These are phyloP conservation scores for Stachybotrys chartarum DNA, from an alignment of 2,329 filamentous ascomycete genomes.

Conservation along the genomic window DNA sequence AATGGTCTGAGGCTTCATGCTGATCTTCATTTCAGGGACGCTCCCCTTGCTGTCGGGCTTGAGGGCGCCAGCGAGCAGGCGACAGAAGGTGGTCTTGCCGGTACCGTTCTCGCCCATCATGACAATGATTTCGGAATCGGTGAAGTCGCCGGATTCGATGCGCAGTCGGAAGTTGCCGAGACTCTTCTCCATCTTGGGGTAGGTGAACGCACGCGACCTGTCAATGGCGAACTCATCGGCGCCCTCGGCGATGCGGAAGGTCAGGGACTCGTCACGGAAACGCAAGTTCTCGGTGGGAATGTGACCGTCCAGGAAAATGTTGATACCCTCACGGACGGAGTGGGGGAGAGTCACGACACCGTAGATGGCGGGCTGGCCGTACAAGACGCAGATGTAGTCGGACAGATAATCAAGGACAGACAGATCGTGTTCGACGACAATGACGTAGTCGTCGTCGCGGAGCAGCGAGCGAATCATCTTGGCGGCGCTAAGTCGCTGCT, in stretches of 20 bases:
- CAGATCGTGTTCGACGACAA: slow-evolving; percentile 98
- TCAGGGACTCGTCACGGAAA: slow-evolving; percentile 94
- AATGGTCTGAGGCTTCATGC: slow-evolving; percentile 99
- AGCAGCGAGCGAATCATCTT: slow-evolving; percentile 88
- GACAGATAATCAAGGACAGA: slow-evolving; percentile 97
- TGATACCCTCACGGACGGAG: slow-evolving; percentile 97
- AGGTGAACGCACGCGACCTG: slow-evolving; percentile 76
- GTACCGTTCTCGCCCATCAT: slow-evolving; percentile 99
- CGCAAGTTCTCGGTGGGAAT: slow-evolving; percentile 97
- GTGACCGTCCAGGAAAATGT: slow-evolving; percentile 97
- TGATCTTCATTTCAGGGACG: slow-evolving; percentile 92
- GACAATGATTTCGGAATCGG: slow-evolving; percentile 96
- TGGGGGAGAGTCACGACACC: slow-evolving; percentile 95
- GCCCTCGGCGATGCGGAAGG: slow-evolving; percentile 88
- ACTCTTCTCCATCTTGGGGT: slow-evolving; percentile 89
- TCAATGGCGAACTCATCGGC: slow-evolving; percentile 83
- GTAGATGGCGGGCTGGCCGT: slow-evolving; percentile 91
- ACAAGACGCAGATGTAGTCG: slow-evolving; percentile 95
- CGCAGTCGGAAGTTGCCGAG: slow-evolving; percentile 79
- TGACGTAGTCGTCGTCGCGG: slow-evolving; percentile 86
- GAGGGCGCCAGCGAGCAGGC: slow-evolving; percentile 84
- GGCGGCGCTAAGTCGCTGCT: slow-evolving; percentile 91
- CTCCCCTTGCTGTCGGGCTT: slow-evolving; percentile 77
- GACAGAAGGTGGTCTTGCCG: slow-evolving; percentile 98
- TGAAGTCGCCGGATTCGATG: slow-evolving; percentile 81